phyloP scores from a whole-genome alignment of 225 moss, liverwort and hornwort genomes.

The Thuidium tamariscinum region DNA sequence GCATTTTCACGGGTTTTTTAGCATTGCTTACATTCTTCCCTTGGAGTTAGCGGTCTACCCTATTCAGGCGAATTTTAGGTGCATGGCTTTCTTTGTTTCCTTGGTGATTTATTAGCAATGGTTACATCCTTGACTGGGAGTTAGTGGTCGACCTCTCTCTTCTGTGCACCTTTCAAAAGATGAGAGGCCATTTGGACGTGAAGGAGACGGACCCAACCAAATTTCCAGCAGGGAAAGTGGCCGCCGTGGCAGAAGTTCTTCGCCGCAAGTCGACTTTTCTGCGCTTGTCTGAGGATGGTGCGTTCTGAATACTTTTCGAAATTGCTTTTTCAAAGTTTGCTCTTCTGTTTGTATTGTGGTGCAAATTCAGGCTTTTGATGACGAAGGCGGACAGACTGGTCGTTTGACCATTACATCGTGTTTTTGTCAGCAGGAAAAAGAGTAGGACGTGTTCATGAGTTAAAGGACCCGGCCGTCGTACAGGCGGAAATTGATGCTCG shows the following conservation, averaged over 20 bases:
- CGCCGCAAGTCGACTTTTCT: slow-evolving; percentile 55
- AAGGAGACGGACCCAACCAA: slow-evolving; percentile 56
- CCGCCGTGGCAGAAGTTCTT: slow-evolving; percentile 55
- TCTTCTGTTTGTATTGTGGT: not conserved
- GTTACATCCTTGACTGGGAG: slow-evolving; percentile 22
- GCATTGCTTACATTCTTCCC: not conserved
- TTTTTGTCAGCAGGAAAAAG: slow-evolving; percentile 27
- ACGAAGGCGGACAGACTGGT: not conserved
- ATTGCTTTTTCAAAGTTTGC: not conserved
- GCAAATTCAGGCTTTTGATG: not conserved
- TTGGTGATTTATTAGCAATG: not conserved
- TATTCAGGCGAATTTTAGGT: not conserved
- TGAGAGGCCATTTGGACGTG: slow-evolving; percentile 57
- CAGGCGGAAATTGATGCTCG: slow-evolving; percentile 65
- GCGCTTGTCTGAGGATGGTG: slow-evolving; percentile 76
- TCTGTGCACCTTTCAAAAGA: slow-evolving; percentile 68
- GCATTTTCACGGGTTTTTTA: not conserved
- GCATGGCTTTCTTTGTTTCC: not conserved
- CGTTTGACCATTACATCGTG: not conserved
- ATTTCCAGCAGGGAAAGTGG: slow-evolving; percentile 30
- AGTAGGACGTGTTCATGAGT: slow-evolving; percentile 59
- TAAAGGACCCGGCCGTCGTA: slow-evolving; percentile 38
- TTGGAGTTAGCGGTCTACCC: slow-evolving; percentile 31
- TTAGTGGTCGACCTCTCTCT: slow-evolving; percentile 66
- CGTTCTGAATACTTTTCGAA: not conserved